These are phyloP conservation scores for Raddia guianensis DNA, from an alignment of 176 grass and related monocot species.

Conservation along the genomic window DNA sequence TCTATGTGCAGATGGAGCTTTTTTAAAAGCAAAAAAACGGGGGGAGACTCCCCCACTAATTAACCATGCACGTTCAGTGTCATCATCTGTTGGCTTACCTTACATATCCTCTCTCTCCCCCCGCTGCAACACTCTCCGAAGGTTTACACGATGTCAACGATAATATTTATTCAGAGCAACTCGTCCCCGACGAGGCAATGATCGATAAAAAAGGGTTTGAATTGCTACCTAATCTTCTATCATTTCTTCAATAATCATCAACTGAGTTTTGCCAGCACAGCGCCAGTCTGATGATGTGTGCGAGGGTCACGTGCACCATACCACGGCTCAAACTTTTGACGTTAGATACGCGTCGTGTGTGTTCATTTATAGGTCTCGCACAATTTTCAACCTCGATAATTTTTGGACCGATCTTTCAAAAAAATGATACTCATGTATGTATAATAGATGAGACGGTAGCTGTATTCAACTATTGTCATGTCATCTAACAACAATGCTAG, in stretches of 20 bases:
- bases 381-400: too few species aligned
- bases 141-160: conserved; percentile 42
- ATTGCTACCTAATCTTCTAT: conserved; percentile 21
- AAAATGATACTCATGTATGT: too few species aligned
- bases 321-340: not conserved
- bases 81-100: not conserved
- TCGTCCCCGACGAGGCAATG: not conserved
- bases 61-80: conserved; percentile 4
- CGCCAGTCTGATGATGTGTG: not conserved
- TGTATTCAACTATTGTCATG: too few species aligned
- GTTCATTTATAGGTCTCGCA: not conserved
- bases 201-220: conserved; percentile 46
- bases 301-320: too few species aligned
- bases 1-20: conserved; percentile 8
- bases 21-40: not conserved
- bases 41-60: too few species aligned
- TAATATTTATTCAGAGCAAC: conserved; percentile 9
- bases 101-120: not conserved
- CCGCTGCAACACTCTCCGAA: not conserved
- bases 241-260: not conserved
- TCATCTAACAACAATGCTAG: too few species aligned
- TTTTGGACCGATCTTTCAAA: too few species aligned
- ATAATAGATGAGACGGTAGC: too few species aligned
- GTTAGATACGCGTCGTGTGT: not conserved
- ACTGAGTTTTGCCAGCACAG: not conserved